Evolutionary conservation across 306 rosid genomes (phyloP).

Genomic region (Trichosanthes truncata): DNA sequence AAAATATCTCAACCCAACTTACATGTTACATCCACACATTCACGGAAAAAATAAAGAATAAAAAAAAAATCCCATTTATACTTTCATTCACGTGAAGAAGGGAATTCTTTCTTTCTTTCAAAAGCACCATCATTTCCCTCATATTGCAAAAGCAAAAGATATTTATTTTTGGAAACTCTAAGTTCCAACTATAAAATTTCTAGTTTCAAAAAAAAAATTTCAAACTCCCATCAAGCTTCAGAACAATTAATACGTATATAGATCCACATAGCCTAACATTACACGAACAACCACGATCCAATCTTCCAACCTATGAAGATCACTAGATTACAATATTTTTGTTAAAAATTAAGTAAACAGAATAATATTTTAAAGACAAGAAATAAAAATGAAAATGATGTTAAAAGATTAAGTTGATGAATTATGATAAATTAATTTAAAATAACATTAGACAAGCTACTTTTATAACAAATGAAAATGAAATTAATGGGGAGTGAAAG

Average conservation of each 20-base stretch:
- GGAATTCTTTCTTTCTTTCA: background rate
- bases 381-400: too few relatives aligned
- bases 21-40: background rate
- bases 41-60: background rate
- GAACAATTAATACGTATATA: background rate
- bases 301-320: background rate
- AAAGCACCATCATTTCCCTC: conserved; percentile 1
- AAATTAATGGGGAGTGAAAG: background rate
- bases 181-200: background rate
- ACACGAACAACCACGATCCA: background rate
- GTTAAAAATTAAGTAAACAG: too few relatives aligned
- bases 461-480: too few relatives aligned
- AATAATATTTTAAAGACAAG: too few relatives aligned
- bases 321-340: background rate
- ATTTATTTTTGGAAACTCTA: background rate
- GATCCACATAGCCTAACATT: background rate
- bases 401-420: too few relatives aligned
- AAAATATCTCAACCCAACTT: background rate
- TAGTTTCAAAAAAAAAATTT: background rate
- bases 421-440: too few relatives aligned
- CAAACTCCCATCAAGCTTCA: background rate
- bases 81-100: background rate
- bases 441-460: too few relatives aligned
- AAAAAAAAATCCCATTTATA: background rate
- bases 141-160: background rate